Evolutionary conservation across 495 filamentous ascomycete genomes (phyloP).

Genomic region (Hyaloscypha hepaticicola): DNA sequence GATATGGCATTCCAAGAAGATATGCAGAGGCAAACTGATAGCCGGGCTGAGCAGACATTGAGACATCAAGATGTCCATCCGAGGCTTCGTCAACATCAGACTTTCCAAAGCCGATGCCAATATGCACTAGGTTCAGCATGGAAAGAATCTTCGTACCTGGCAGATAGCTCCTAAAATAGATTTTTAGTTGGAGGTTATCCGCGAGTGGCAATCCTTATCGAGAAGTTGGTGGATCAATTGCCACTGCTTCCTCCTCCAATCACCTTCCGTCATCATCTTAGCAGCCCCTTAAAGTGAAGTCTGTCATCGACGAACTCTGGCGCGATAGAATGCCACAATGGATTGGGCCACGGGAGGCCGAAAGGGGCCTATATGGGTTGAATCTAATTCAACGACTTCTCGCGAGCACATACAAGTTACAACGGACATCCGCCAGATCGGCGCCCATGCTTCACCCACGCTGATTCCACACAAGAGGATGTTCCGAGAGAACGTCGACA

Average conservation of each 20-base stretch:
- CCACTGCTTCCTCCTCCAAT: constrained; percentile 7
- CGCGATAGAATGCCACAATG: neutral
- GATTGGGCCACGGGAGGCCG: neutral
- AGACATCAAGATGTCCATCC: neutral
- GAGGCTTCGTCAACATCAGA: neutral
- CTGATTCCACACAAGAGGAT: neutral
- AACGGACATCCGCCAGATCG: neutral
- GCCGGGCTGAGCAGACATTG: constrained; percentile 5
- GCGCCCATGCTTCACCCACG: neutral
- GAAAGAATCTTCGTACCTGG: constrained; percentile 17
- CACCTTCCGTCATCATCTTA: neutral
- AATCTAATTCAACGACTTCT: neutral
- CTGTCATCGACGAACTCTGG: constrained; percentile 8
- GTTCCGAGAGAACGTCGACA: neutral
- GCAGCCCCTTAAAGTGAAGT: constrained; percentile 1
- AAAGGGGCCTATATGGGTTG: neutral
- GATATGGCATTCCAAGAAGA: neutral
- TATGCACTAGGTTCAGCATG: neutral
- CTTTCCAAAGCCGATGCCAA: neutral
- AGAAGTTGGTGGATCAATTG: neutral
- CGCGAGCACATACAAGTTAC: neutral
- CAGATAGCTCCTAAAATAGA: constrained; percentile 23
- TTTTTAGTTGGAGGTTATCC: neutral
- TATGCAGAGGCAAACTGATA: constrained; percentile 8
- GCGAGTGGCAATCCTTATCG: constrained; percentile 9